phyloP scores from a whole-genome alignment of 768 basidiomycete species.

The Leccinum olivaceopallidum region DNA sequence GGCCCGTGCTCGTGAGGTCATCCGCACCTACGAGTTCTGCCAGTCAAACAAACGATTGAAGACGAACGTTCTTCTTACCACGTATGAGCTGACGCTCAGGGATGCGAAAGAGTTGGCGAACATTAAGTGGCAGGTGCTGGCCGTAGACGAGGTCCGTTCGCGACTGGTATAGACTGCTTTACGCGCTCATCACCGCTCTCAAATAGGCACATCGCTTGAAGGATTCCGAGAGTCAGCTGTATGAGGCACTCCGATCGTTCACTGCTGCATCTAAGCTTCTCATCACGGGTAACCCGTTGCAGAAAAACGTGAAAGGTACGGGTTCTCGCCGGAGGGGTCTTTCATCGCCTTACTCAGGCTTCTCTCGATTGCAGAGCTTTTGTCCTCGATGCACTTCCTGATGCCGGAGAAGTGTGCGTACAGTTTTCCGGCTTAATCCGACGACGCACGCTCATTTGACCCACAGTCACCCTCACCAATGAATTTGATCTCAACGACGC shows the following conservation, averaged over 20 bases:
- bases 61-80: conserved; percentile 97
- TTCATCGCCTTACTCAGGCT: conserved; percentile 11
- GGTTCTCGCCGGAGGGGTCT: conserved; percentile 6
- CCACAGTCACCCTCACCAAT: conserved; percentile 82
- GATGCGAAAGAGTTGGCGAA: conserved; percentile 86
- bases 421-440: too few relatives aligned
- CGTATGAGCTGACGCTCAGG: conserved; percentile 92
- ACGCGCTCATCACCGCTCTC: conserved; percentile 15
- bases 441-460: conserved; percentile 11
- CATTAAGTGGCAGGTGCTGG: conserved; percentile 96
- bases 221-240: conserved; percentile 96
- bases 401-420: conserved; percentile 95
- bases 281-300: conserved; percentile 97
- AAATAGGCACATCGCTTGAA: conserved; percentile 91
- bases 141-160: conserved; percentile 85
- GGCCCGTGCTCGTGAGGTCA: conserved; percentile 83
- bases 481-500: conserved; percentile 94
- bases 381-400: conserved; percentile 98
- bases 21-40: conserved; percentile 92
- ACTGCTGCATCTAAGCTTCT: conserved; percentile 89
- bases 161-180: conserved; percentile 1
- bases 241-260: conserved; percentile 91
- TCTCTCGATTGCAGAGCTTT: conserved; percentile 59
- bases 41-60: conserved; percentile 84
- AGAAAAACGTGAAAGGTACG: conserved; percentile 98